Percentiles rank a stretch among this genome's conserved stretches.
Conservation (phyloP, 2,329 filamentous ascomycete species). For the Pyrenophora teres region DNA sequence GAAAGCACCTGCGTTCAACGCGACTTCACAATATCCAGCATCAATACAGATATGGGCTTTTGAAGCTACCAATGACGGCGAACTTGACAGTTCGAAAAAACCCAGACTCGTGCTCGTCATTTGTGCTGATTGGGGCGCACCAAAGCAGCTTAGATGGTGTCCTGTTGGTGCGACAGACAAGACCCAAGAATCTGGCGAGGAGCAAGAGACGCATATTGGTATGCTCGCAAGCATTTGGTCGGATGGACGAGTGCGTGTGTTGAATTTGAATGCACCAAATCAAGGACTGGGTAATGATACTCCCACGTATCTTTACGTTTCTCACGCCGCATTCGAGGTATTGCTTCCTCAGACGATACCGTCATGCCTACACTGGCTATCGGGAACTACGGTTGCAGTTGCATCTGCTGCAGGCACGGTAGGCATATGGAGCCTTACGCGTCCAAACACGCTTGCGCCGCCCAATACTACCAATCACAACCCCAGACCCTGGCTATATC, state of each 20-base stretch:
- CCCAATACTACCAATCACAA: background rate
- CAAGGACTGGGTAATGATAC: constrained; percentile 2
- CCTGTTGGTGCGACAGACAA: constrained; percentile 47
- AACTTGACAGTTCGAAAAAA: constrained; percentile 49
- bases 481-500: constrained; percentile 51
- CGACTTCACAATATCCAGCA: constrained; percentile 54
- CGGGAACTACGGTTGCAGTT: constrained; percentile 58
- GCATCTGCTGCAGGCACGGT: constrained; percentile 63
- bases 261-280: constrained; percentile 52
- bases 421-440: constrained; percentile 57
- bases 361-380: constrained; percentile 63
- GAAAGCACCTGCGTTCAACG: constrained; percentile 56
- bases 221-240: constrained; percentile 62
- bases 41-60: constrained; percentile 66
- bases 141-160: constrained; percentile 63
- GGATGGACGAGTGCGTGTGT: constrained; percentile 61
- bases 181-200: constrained; percentile 33
- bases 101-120: constrained; percentile 57
- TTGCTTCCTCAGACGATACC: constrained; percentile 59
- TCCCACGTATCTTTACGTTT: constrained; percentile 49
- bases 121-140: constrained; percentile 62
- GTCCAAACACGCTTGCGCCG: constrained; percentile 37
- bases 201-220: constrained; percentile 49
- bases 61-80: constrained; percentile 45
- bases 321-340: constrained; percentile 56